phyloP scores from a whole-genome alignment of 805 yeast genomes.

The Henningerozyma blattae region DNA sequence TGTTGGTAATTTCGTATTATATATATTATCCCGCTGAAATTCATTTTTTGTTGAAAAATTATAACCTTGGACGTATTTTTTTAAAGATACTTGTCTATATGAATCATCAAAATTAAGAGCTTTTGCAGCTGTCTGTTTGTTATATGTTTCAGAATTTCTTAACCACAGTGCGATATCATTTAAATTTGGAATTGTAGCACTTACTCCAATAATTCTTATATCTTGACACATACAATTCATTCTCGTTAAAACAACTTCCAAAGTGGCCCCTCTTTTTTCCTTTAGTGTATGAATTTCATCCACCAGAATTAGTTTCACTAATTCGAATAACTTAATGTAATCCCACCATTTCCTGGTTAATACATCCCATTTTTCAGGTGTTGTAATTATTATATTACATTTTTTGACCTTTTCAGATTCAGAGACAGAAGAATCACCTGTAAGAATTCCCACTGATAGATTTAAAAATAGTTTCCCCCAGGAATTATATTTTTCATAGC shows the following conservation, averaged over 20 bases:
- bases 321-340: constrained; percentile 27
- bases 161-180: constrained; percentile 37
- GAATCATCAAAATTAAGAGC: constrained; percentile 34
- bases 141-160: constrained; percentile 11
- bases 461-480: constrained; percentile 35
- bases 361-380: constrained; percentile 55
- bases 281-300: constrained; percentile 39
- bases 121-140: constrained; percentile 18
- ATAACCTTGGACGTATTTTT: constrained; percentile 33
- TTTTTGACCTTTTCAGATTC: constrained; percentile 35
- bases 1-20: constrained; percentile 31
- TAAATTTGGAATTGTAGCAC: constrained; percentile 45
- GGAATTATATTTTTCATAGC: constrained; percentile 35
- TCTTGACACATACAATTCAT: constrained; percentile 29
- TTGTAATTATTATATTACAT: constrained; percentile 43
- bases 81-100: constrained; percentile 33
- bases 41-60: constrained; percentile 29
- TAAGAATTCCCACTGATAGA: constrained; percentile 36
- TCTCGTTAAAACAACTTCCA: constrained; percentile 37
- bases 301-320: constrained; percentile 33
- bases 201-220: constrained; percentile 34
- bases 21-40: constrained; percentile 35
- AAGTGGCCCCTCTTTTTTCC: constrained; percentile 36
- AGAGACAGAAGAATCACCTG: constrained; percentile 39
- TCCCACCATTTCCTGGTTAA: constrained; percentile 41